Evolutionary conservation across 495 filamentous ascomycete genomes (phyloP).

Genomic region (Aspergillus panamensis): DNA sequence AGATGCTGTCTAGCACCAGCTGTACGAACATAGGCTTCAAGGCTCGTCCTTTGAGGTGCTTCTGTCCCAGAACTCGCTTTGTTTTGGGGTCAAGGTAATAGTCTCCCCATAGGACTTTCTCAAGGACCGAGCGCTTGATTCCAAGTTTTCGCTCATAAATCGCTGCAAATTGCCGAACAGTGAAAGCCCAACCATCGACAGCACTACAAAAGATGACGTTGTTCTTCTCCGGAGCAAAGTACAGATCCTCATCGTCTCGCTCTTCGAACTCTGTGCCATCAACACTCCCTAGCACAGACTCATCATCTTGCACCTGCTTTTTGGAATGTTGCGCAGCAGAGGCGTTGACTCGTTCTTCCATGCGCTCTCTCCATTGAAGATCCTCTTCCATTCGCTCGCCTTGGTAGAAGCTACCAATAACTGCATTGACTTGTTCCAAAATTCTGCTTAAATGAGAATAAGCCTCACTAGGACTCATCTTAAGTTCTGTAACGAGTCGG

Average conservation of each 20-base stretch:
- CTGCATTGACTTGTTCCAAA: slow-evolving; percentile 93
- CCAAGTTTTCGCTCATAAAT: slow-evolving; percentile 97
- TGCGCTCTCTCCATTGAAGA: slow-evolving; percentile 88
- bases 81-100: slow-evolving; percentile 97
- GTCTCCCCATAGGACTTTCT: slow-evolving; percentile 96
- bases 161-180: slow-evolving; percentile 85
- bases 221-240: slow-evolving; percentile 96
- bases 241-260: slow-evolving; percentile 93
- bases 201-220: slow-evolving; percentile 99
- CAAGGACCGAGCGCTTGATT: slow-evolving; percentile 83
- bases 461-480: slow-evolving; percentile 86
- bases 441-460: slow-evolving; percentile 86
- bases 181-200: slow-evolving; percentile 98
- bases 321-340: slow-evolving; percentile 40
- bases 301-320: slow-evolving; percentile 47
- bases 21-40: slow-evolving; percentile 98
- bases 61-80: slow-evolving; percentile 82
- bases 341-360: slow-evolving; percentile 75
- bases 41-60: slow-evolving; percentile 86
- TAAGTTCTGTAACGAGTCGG: slow-evolving; percentile 84
- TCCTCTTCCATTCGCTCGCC: slow-evolving; percentile 99
- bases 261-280: slow-evolving; percentile 70
- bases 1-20: slow-evolving; percentile 91
- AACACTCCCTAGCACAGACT: slow-evolving; percentile 37
- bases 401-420: slow-evolving; percentile 96